Base-by-base conservation (phyloP, 306 rosid genomes). In the Argentina anserina region DNA sequence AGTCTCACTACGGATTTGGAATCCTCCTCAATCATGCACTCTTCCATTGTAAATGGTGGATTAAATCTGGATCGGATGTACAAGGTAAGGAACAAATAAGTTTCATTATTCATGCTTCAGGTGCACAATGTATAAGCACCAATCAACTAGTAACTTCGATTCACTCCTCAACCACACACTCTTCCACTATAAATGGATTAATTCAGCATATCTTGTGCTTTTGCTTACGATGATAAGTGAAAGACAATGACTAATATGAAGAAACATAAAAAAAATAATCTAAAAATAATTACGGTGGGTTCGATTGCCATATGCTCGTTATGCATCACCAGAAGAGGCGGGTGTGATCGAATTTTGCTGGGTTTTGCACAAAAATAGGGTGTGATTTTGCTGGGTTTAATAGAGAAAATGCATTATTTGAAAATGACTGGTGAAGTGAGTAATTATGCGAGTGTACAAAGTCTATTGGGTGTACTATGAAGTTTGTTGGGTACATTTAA, bases 291-390 rank as follows among this genome's bases (percentile, higher is more conserved):
- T 89, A 72, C 61, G 88, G 70, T 79, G 86, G 81, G 65, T 82
- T 83, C 81, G 84, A 75, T 81, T 84, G 78, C 87, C 87, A 61
- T 69, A 70, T 5, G 58, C 72, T 70, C 47, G 75, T 81, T 87
- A 87, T 71, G 78, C 81, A 83, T 85, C 99, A 50, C 83, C 89
- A 6, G 96, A 90, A n/a, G n/a, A n/a, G n/a, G n/a, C n/a, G n/a
- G n/a, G n/a, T n/a, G n/a, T n/a, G n/a, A n/a, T n/a, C n/a, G n/a
- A n/a, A n/a, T n/a, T n/a, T n/a, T n/a, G n/a, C n/a, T n/a, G n/a
- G n/a, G n/a, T n/a, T n/a, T n/a, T n/a, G n/a, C n/a, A n/a, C n/a
- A n/a, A n/a, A n/a, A n/a, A n/a, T n/a, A n/a, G n/a, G n/a, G n/a
- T n/a, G n/a, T n/a, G n/a, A n/a, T n/a, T n/a, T n/a, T n/a, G n/a